These are phyloP conservation scores for Debaryomyces singareniensis DNA, from an alignment of 1,139 yeast genomes.

Conservation along the genomic window DNA sequence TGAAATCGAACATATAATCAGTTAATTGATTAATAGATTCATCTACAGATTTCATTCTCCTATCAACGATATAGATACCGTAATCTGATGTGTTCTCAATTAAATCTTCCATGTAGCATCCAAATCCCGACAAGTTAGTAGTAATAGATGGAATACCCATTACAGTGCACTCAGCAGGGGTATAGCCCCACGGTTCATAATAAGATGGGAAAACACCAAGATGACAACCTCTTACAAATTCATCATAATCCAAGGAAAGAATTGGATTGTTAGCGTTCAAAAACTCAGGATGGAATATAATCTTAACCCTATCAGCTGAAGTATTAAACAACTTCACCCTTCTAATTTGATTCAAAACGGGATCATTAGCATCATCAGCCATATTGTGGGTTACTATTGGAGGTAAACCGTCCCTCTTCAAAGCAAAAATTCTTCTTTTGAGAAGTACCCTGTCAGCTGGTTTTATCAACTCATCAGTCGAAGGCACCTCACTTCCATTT, in stretches of 20 bases:
- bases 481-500: constrained; percentile 44
- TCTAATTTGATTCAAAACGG: constrained; percentile 86
- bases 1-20: constrained; percentile 84
- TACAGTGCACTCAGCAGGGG: constrained; percentile 98
- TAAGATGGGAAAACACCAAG: constrained; percentile 97
- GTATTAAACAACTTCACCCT: constrained; percentile 85
- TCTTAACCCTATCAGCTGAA: constrained; percentile 87
- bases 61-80: constrained; percentile 94
- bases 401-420: constrained; percentile 82
- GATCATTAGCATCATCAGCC: constrained; percentile 88
- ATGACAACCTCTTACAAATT: constrained; percentile 96
- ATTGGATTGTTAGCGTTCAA: constrained; percentile 93
- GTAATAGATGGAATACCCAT: constrained; percentile 99
- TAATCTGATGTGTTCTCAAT: constrained; percentile 93
- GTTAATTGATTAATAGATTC: constrained; percentile 90
- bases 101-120: constrained; percentile 97
- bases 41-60: constrained; percentile 89
- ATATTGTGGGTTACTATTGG: constrained; percentile 98
- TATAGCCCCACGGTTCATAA: constrained; percentile 99
- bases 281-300: constrained; percentile 96
- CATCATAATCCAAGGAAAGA: constrained; percentile 89
- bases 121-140: constrained; percentile 93
- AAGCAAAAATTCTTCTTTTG: constrained; percentile 89
- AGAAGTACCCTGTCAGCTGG: constrained; percentile 85
- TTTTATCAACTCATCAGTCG: constrained; percentile 74